A percentile compares a stretch with the other conserved stretches of the same genome.
Evolutionary conservation across 805 yeast species (phyloP).

Genomic region (Kuraishia borneana): DNA sequence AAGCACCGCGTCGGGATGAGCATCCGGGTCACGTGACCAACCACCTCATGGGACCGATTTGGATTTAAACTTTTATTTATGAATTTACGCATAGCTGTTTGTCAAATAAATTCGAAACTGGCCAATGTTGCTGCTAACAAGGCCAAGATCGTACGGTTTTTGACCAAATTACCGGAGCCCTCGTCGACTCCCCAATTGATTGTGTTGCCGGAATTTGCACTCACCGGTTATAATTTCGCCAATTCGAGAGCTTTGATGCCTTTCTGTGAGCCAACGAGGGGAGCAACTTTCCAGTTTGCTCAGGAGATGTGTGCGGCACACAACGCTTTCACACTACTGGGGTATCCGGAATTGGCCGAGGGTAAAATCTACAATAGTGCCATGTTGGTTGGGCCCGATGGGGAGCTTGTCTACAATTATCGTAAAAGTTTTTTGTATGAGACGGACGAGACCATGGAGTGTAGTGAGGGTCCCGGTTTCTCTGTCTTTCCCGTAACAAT

Average conservation of each 20-base stretch:
- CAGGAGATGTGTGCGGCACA: conserved; percentile 33
- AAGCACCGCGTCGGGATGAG: neutral
- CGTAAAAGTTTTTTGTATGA: conserved; percentile 68
- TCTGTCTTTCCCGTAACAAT: conserved; percentile 32
- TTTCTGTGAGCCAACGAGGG: conserved; percentile 16
- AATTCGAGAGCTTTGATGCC: conserved; percentile 35
- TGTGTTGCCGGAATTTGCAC: conserved; percentile 73
- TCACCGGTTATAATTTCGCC: conserved; percentile 73
- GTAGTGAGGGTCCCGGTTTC: conserved; percentile 61
- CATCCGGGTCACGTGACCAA: neutral
- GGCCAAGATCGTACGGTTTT: no score
- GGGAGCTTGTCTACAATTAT: conserved; percentile 52
- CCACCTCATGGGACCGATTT: neutral
- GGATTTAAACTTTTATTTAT: neutral
- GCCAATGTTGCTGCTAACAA: no score
- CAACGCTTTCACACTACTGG: conserved; percentile 61
- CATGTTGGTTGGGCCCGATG: conserved; percentile 46
- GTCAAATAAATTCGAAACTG: neutral
- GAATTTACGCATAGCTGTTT: neutral
- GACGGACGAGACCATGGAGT: conserved; percentile 77
- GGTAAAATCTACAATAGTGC: conserved; percentile 57
- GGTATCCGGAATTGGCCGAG: conserved; percentile 58
- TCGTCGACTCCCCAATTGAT: conserved; percentile 41
- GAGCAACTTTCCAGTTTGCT: conserved; percentile 49
- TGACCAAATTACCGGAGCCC: no score